Evolutionary conservation across 306 rosid species (phyloP), one percentile per base, ranked within the genome.

Genomic region (Casuarina equisetifolia): DNA sequence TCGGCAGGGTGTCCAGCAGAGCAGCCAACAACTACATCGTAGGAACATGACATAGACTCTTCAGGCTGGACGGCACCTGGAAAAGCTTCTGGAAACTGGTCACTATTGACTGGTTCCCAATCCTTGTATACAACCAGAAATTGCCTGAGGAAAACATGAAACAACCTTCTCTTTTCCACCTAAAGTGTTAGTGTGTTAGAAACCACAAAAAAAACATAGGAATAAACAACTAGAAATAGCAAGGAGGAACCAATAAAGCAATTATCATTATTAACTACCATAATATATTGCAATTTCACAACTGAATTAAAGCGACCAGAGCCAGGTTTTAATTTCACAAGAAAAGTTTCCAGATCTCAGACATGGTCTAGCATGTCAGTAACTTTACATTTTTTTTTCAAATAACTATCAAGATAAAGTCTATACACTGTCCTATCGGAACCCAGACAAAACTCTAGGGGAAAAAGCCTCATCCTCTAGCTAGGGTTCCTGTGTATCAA

Each of bases 1-100:
- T 92, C 99, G 61, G 92, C 84, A 70, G 99, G 99, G 86, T 95
- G 97, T 83, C 99, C 99, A 75, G 91, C 82, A 68, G 88, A 88
- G 88, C 99, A 95, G 82, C 99, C 99, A 80, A 85, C 82, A 80
- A 95, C 76, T 55, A 86, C 79, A 74, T 88, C 89, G 79, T 87
- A 87, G 40, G 79, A 85, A 54, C 86, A 74, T 70, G 89, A 73
- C n/a, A 77, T 79, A 81, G 57, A 70, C 51, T 95, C 97, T 51
- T 53, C 73, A 70, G 85, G 70, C 59, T 71, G 85, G 38, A 72
- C 32, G 77, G 89, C 44, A 74, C 75, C 73, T 62, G 83, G 81
- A 84, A 91, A 80, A 88, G 86, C 78, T 84, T 85, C 97, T 58
- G 88, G 70, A 20, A 87, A 66, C 78, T 80, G 81, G 76, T 91